Evolutionary conservation across 495 filamentous ascomycete genomes (phyloP).

Genomic region (Letharia columbiana): DNA sequence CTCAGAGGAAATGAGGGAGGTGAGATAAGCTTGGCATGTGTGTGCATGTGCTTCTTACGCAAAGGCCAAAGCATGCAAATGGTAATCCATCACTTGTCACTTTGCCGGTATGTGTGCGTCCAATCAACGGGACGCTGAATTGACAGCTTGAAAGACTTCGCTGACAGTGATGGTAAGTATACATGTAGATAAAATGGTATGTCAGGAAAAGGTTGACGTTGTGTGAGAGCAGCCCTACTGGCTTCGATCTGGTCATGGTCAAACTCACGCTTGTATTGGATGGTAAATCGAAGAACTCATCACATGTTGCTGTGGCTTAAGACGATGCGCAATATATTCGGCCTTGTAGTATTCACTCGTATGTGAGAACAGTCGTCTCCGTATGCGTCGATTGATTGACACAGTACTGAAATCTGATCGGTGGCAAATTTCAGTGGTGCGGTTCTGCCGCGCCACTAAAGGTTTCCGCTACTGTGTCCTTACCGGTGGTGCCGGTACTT

Average conservation of each 20-base stretch:
- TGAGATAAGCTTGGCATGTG: background rate
- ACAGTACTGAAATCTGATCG: too few species aligned
- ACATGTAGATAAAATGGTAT: background rate
- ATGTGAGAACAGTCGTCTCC: too few species aligned
- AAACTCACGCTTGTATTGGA: background rate
- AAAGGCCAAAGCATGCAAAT: background rate
- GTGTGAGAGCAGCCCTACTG: background rate
- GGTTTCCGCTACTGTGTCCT: slow-evolving; percentile 13
- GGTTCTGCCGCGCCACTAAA: slow-evolving; percentile 2
- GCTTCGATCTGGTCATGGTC: background rate
- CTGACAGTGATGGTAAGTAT: background rate
- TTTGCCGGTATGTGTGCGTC: background rate
- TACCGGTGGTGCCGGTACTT: too few species aligned
- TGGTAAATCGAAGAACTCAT: background rate
- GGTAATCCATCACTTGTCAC: background rate
- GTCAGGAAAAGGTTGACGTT: background rate
- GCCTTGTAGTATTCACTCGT: too few species aligned
- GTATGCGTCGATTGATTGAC: too few species aligned
- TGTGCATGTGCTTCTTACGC: background rate
- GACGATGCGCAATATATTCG: background rate
- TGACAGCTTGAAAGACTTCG: background rate
- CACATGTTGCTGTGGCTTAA: background rate
- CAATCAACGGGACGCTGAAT: background rate
- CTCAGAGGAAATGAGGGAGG: slow-evolving; percentile 37
- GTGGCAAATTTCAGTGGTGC: background rate